Evolutionary conservation across 371 early-diverging fungal species (phyloP).

Genomic region (Batkoa obscura): DNA sequence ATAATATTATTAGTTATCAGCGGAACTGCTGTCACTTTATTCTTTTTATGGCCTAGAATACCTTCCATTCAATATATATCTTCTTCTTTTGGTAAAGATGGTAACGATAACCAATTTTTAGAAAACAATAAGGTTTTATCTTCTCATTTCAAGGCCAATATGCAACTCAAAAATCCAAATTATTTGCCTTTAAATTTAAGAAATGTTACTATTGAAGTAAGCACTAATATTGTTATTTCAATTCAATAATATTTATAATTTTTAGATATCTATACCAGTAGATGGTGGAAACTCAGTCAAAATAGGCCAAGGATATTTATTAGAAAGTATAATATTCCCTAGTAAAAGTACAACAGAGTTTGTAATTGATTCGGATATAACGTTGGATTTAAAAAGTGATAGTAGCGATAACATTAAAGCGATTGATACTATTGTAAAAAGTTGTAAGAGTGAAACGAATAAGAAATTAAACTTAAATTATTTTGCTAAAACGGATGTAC

Average conservation of each 20-base stretch:
- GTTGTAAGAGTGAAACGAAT: neutral
- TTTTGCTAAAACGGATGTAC: neutral
- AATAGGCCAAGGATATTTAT: neutral
- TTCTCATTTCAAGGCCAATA: neutral
- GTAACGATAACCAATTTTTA: neutral
- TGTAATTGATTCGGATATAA: neutral
- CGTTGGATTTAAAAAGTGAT: neutral
- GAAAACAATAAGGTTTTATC: neutral
- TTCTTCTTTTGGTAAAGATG: neutral
- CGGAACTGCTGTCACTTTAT: neutral
- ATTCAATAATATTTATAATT: neutral
- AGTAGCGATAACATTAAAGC: neutral
- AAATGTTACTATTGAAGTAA: neutral
- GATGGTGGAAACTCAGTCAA: neutral
- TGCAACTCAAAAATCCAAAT: neutral
- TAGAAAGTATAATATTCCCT: neutral
- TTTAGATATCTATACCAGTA: neutral
- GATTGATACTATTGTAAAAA: neutral
- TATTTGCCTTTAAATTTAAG: neutral
- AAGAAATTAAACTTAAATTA: neutral
- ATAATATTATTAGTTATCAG: neutral
- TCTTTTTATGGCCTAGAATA: neutral
- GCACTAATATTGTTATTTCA: neutral
- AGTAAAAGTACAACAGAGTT: neutral
- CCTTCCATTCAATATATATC: neutral